Percentiles rank a stretch among this genome's conserved stretches.
Conservation (phyloP, 2,329 filamentous ascomycete species). For the Epichloe aotearoae region DNA sequence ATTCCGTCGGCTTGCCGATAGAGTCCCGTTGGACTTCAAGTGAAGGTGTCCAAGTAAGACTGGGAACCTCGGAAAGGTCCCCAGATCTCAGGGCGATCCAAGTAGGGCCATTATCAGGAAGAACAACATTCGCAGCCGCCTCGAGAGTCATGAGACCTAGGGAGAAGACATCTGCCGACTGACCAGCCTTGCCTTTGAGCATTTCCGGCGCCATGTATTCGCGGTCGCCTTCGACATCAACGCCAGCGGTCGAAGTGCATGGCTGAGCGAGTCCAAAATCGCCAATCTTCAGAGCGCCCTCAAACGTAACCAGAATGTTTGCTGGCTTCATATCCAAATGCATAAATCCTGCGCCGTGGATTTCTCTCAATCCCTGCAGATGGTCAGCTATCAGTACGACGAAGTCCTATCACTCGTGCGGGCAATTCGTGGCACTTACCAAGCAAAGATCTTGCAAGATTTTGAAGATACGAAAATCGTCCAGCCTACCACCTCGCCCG, state of each 20-base stretch:
- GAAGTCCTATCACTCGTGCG: neutral
- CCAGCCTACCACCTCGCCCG: slow-evolving; percentile 72
- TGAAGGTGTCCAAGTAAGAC: slow-evolving; percentile 67
- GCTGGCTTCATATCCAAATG: slow-evolving; percentile 78
- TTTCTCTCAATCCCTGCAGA: slow-evolving; percentile 67
- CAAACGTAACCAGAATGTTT: slow-evolving; percentile 70
- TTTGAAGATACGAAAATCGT: slow-evolving; percentile 98
- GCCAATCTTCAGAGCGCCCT: slow-evolving; percentile 71
- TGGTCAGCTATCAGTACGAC: slow-evolving; percentile 4
- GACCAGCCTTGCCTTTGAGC: slow-evolving; percentile 72
- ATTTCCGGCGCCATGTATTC: slow-evolving; percentile 95
- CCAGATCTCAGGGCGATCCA: slow-evolving; percentile 86
- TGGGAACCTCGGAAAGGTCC: slow-evolving; percentile 79
- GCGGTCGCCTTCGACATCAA: slow-evolving; percentile 87
- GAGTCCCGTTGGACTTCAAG: slow-evolving; percentile 61
- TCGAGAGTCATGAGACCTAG: slow-evolving; percentile 91
- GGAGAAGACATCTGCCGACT: slow-evolving; percentile 86
- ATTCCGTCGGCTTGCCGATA: slow-evolving; percentile 32
- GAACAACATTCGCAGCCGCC: slow-evolving; percentile 82
- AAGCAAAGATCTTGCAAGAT: slow-evolving; percentile 75
- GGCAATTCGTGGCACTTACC: slow-evolving; percentile 40
- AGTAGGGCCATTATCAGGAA: slow-evolving; percentile 82
- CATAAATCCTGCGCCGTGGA: slow-evolving; percentile 78
- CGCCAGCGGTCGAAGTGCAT: slow-evolving; percentile 62
- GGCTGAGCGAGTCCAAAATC: slow-evolving; percentile 73